Conservation (phyloP, 495 filamentous ascomycete species). For the Penicillium robsamsonii region DNA sequence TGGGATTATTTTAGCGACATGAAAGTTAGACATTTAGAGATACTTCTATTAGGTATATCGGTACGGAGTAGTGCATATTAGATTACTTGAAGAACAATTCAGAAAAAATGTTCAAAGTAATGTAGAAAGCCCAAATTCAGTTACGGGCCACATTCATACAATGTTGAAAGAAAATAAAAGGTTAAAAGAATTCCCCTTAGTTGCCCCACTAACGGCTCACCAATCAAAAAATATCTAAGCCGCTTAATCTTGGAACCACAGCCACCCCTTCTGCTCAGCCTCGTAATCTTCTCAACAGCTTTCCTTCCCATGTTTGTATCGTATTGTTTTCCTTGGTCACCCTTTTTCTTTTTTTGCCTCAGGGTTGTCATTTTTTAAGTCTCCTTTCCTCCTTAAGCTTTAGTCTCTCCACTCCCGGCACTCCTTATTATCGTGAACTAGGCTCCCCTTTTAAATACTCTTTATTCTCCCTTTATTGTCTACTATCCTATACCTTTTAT, state of each 20-base stretch:
- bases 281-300: conserved; percentile 22
- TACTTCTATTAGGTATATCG: not conserved
- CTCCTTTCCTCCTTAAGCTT: conserved; percentile 7
- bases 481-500: not conserved
- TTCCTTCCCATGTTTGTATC: conserved; percentile 3
- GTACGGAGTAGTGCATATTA: not conserved
- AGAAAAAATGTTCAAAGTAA: too few species aligned
- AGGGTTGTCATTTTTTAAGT: conserved; percentile 11
- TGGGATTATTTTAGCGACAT: not conserved
- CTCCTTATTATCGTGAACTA: conserved; percentile 28
- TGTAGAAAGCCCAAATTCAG: too few species aligned
- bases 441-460: conserved; percentile 8
- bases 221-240: not conserved
- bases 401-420: conserved; percentile 22
- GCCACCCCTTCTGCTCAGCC: conserved; percentile 25
- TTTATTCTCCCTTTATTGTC: conserved; percentile 1
- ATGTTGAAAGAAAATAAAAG: not conserved
- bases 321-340: conserved; percentile 10
- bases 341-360: conserved; percentile 15
- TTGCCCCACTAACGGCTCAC: not conserved
- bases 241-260: conserved; percentile 7
- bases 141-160: not conserved
- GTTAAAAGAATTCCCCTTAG: conserved; percentile 5
- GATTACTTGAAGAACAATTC: not conserved
- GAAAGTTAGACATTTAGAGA: not conserved